phyloP scores from a whole-genome alignment of 495 filamentous ascomycete genomes.

The Durotheca rogersii region DNA sequence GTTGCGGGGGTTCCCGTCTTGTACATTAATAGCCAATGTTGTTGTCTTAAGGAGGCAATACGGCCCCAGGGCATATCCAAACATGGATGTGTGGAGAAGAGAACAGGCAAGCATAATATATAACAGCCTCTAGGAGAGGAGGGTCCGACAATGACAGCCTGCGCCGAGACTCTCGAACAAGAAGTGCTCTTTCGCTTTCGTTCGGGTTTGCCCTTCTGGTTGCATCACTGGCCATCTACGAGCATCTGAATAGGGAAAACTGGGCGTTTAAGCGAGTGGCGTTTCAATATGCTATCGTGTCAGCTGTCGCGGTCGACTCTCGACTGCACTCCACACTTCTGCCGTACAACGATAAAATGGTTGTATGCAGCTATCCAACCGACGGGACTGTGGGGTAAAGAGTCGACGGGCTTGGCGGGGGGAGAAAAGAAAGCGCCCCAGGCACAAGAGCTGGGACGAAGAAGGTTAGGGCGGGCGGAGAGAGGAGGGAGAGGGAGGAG shows the following conservation, averaged over 20 bases:
- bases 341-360: conserved; percentile 30
- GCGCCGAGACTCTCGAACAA: conserved; percentile 24
- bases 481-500: conserved; percentile 1
- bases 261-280: conserved; percentile 39
- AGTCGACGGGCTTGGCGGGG: conserved; percentile 28
- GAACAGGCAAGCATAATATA: conserved; percentile 34
- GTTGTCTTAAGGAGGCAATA: conserved; percentile 11
- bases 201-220: conserved; percentile 33
- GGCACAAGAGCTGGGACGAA: conserved; percentile 31
- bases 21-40: conserved; percentile 18
- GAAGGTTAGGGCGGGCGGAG: conserved; percentile 2
- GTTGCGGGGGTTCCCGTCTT: too few relatives aligned
- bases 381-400: conserved; percentile 37
- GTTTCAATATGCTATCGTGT: conserved; percentile 36
- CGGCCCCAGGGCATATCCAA: conserved; percentile 15
- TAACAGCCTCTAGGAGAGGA: conserved; percentile 17
- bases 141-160: conserved; percentile 23
- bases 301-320: conserved; percentile 31
- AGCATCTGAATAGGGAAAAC: conserved; percentile 27
- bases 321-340: conserved; percentile 39
- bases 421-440: too few relatives aligned
- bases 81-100: conserved; percentile 24
- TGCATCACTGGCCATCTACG: conserved; percentile 26
- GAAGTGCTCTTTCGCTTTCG: conserved; percentile 31
- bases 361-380: conserved; percentile 27